Conservation (phyloP, 441 rosid species). For the Flueggea neowawraea region DNA sequence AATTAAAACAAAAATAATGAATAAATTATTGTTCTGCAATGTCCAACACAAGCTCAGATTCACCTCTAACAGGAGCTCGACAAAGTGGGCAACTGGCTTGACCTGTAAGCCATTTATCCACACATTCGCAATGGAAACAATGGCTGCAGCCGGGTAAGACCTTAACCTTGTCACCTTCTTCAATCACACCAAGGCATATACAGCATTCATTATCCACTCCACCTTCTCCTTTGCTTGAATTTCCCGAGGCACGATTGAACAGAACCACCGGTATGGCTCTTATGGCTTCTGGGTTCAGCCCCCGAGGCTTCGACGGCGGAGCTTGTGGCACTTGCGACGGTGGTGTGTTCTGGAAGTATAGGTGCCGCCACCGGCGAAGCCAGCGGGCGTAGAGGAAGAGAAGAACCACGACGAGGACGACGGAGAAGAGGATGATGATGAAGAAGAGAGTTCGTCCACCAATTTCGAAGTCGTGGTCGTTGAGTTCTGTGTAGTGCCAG, state of each 20-base stretch:
- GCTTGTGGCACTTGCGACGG: conserved; percentile 1
- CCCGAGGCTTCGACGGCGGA: conserved; percentile 7
- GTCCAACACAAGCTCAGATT: neutral
- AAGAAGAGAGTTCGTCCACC: conserved; percentile 39
- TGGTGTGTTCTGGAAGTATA: neutral
- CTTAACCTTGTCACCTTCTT: conserved; percentile 38
- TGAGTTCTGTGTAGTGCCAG: conserved; percentile 48
- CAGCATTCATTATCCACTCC: conserved; percentile 21
- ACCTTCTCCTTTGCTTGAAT: too few species aligned
- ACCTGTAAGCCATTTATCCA: conserved; percentile 36
- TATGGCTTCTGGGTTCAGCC: conserved; percentile 25
- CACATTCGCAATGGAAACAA: conserved; percentile 35
- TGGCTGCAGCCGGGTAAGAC: conserved; percentile 37
- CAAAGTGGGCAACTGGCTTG: conserved; percentile 46
- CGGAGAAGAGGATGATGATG: conserved; percentile 25
- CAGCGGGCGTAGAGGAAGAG: conserved; percentile 44
- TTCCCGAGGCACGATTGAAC: neutral
- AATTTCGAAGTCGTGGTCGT: conserved; percentile 37
- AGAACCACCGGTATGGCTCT: conserved; percentile 30
- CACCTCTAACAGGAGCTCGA: conserved; percentile 19
- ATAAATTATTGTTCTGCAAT: neutral
- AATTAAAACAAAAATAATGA: neutral
- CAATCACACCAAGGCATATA: conserved; percentile 39
- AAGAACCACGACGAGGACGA: conserved; percentile 24
- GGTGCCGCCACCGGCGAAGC: conserved; percentile 20